Evolutionary conservation across 805 yeast species (phyloP), one percentile per base, ranked within the genome.

Genomic region (Kregervanrija delftensis): DNA sequence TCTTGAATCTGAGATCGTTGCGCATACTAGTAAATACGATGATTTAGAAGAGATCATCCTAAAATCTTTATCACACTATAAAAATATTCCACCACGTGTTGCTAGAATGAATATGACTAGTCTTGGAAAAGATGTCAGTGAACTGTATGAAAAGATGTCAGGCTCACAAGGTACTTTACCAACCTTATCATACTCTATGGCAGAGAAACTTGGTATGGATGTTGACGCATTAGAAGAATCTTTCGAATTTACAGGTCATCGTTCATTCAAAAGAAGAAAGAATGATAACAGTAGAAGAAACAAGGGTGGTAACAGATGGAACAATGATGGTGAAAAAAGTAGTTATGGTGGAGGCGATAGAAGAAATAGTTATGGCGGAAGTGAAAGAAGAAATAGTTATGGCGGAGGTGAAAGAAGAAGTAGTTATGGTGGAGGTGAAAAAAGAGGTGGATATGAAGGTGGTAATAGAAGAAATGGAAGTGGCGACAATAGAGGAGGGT

Each of bases 121-220:
- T 13, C 47, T 66, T 14, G 56, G 69, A 22, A 54, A 57, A 15
- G 73, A 69, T 46, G 51, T 64, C 30, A 54, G 63, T 17, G 53
- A 57, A 22, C 56, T 66, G 42, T 49, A 61, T 59, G 33, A 57
- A 48, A 48, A 59, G 49, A 37, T 63, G 43, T 38, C 49, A 2
- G 59, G 57, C 50, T 44, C 43, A 12, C 50, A 47, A 5, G 49
- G 49, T n/a, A 35, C 36, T 11, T 40, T 46, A 17, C 55, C 58
- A 13, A 8, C 35, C n/a, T 39, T 46, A 51, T n/a, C 45, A 37
- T 22, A 47, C 36, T 50, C 43, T 30, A 37, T 53, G 28, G 63
- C 59, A 8, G 50, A 53, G 12, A 59, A 58, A 41, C 45, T 58
- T 41, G 61, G 60, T n/a, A 42, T 67, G 37, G 58, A 57, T 38